A percentile compares a stretch with the other conserved stretches of the same genome.
phyloP scores from a whole-genome alignment of 768 basidiomycete genomes.

The Russula vinacea region DNA sequence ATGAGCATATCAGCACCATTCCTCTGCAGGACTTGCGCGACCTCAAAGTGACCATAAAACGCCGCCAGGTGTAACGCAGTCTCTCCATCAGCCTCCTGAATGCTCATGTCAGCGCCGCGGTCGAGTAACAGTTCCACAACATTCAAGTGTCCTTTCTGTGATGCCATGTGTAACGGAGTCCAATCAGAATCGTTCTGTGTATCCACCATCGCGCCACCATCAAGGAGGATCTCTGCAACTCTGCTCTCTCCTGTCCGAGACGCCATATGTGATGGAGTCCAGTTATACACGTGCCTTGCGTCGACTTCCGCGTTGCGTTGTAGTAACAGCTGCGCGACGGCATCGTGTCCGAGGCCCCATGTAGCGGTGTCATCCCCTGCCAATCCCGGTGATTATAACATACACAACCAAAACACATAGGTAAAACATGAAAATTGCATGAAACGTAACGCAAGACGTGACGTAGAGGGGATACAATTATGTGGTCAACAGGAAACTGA shows the following conservation, averaged over 20 bases:
- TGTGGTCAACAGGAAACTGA: too few species aligned
- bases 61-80: constrained; percentile 2
- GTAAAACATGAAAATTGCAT: too few species aligned
- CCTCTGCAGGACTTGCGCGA: not conserved
- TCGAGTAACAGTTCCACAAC: not conserved
- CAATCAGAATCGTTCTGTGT: not conserved
- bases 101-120: not conserved
- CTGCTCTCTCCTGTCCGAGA: not conserved
- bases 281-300: not conserved
- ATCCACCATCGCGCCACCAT: not conserved
- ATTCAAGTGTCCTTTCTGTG: not conserved
- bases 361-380: not conserved
- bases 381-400: not conserved
- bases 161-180: not conserved
- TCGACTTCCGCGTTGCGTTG: not conserved
- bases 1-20: not conserved
- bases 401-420: too few species aligned
- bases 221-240: not conserved
- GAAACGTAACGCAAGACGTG: too few species aligned
- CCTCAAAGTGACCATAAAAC: not conserved
- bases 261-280: not conserved
- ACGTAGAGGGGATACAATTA: too few species aligned
- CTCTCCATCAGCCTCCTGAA: not conserved
- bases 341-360: not conserved
- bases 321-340: not conserved